These are phyloP conservation scores for Moesziomyces sp. DNA, from an alignment of 1,284 basidiomycete species.

Conservation along the genomic window DNA sequence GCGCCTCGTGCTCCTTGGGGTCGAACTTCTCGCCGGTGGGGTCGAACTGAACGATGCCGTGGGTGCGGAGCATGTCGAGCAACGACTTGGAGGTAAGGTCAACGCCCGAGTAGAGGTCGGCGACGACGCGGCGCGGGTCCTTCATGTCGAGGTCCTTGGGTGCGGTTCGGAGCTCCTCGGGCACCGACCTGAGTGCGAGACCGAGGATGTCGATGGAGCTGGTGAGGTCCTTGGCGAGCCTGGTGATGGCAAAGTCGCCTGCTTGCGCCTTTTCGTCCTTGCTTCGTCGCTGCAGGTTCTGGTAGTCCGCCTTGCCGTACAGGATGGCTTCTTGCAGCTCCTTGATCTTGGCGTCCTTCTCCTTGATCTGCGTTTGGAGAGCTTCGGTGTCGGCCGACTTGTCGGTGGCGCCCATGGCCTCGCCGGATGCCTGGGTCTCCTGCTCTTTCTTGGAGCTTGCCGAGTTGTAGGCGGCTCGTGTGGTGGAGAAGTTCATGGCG, in stretches of 20 bases:
- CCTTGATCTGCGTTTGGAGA: constrained; percentile 58
- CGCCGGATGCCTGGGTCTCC: constrained; percentile 47
- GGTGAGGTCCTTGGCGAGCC: constrained; percentile 88
- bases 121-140: constrained; percentile 55
- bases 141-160: constrained; percentile 66
- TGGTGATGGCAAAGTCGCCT: constrained; percentile 89
- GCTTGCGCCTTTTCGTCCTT: constrained; percentile 91
- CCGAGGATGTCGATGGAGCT: constrained; percentile 91
- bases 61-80: constrained; percentile 87
- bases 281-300: constrained; percentile 91
- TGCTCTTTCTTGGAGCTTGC: constrained; percentile 48
- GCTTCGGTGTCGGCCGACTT: constrained; percentile 22
- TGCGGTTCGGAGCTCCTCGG: constrained; percentile 68
- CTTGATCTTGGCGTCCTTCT: constrained; percentile 67
- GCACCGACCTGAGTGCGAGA: constrained; percentile 85
- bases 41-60: constrained; percentile 90
- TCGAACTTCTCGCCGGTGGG: constrained; percentile 92
- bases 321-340: constrained; percentile 63
- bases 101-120: constrained; percentile 78
- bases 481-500: constrained; percentile 40
- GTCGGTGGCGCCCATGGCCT: constrained; percentile 55
- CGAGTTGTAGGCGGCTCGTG: constrained; percentile 20
- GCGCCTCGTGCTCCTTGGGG: constrained; percentile 92
- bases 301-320: constrained; percentile 80
- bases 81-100: constrained; percentile 90